phyloP scores from a whole-genome alignment of 306 rosid genomes.

The Cotoneaster glaucophyllus region DNA sequence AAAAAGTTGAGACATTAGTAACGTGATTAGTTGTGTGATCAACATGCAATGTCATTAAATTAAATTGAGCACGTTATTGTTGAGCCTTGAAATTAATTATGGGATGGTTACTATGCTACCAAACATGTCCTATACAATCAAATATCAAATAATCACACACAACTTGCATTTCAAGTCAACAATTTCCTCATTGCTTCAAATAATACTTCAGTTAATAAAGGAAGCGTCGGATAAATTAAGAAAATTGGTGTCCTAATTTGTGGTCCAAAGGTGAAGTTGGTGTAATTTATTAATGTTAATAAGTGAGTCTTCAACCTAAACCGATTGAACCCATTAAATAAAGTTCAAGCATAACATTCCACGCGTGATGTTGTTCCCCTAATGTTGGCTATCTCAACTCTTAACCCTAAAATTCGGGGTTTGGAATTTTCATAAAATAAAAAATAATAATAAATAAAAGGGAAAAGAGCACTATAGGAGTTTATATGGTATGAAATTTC shows the following conservation, averaged over 20 bases:
- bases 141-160: not conserved
- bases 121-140: not conserved
- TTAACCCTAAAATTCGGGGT: constrained; percentile 17
- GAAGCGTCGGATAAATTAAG: not conserved
- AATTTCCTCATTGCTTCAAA: not conserved
- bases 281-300: constrained; percentile 4
- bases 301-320: constrained; percentile 18
- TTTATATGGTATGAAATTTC: too few relatives aligned
- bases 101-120: not conserved
- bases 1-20: not conserved
- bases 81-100: not conserved
- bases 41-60: not conserved
- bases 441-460: too few relatives aligned
- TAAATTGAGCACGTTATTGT: not conserved
- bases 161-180: constrained; percentile 4
- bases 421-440: not conserved
- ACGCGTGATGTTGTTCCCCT: constrained; percentile 4
- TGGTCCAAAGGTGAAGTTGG: constrained; percentile 17
- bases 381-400: constrained; percentile 6
- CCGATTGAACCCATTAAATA: not conserved
- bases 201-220: not conserved
- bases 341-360: constrained; percentile 15
- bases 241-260: not conserved
- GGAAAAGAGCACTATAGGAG: too few relatives aligned
- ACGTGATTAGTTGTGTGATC: not conserved